These are phyloP conservation scores for Fusarium napiforme DNA, from an alignment of 2,329 filamentous ascomycete species.

Conservation along the genomic window DNA sequence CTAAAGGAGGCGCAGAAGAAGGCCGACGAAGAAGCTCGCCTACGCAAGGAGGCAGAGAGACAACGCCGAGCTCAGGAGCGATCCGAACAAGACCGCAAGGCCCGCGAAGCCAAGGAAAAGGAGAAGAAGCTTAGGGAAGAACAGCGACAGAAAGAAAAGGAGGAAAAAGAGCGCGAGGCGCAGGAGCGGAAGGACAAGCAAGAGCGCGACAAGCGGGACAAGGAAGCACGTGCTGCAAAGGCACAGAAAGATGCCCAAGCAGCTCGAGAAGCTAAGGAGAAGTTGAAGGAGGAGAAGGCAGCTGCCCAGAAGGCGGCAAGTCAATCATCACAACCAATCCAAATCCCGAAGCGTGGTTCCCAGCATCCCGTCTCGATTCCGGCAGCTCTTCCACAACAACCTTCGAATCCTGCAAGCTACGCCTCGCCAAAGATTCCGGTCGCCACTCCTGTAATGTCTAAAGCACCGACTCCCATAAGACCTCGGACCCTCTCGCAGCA, in stretches of 20 bases:
- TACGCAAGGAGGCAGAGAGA: conserved; percentile 86
- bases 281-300: conserved; percentile 74
- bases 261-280: conserved; percentile 62
- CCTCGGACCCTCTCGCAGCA: conserved; percentile 84
- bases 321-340: conserved; percentile 50
- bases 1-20: conserved; percentile 92
- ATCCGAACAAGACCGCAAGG: conserved; percentile 84
- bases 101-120: conserved; percentile 68
- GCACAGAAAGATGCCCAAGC: conserved; percentile 68
- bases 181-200: conserved; percentile 71
- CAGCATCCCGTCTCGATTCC: conserved; percentile 59
- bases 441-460: conserved; percentile 83
- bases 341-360: conserved; percentile 52
- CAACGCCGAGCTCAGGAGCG: conserved; percentile 83
- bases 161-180: conserved; percentile 76
- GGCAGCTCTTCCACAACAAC: conserved; percentile 67
- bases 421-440: conserved; percentile 83
- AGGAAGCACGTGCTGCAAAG: conserved; percentile 65
- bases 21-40: conserved; percentile 87
- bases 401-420: conserved; percentile 65
- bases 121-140: conserved; percentile 90
- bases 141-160: conserved; percentile 81
- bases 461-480: conserved; percentile 82
- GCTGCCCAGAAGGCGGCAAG: conserved; percentile 51
- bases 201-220: conserved; percentile 70